A percentile compares a stretch with the other conserved stretches of the same genome.
phyloP scores from a whole-genome alignment of 352 stramenopile genomes.

The Pythium volutum region DNA sequence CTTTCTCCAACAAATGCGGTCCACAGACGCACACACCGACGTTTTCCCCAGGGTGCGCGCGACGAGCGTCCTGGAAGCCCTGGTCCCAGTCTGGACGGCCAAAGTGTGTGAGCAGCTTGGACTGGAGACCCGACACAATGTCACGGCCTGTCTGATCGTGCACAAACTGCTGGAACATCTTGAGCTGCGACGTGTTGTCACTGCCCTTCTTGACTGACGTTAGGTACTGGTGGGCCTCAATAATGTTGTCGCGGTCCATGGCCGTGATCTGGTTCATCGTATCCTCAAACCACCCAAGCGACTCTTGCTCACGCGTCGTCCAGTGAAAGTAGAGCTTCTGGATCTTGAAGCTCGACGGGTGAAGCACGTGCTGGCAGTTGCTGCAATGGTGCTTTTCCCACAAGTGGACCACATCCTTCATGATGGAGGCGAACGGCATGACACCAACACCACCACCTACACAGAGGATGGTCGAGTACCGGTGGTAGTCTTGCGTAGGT shows the following conservation, averaged over 20 bases:
- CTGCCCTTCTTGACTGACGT: neutral
- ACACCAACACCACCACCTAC: slow-evolving; percentile 26
- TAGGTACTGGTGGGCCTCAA: slow-evolving; percentile 7
- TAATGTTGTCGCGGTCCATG: neutral
- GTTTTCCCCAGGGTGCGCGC: neutral
- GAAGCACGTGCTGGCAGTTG: neutral
- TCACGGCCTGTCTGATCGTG: neutral
- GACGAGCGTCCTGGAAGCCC: slow-evolving; percentile 4
- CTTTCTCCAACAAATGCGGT: neutral
- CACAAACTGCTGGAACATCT: neutral
- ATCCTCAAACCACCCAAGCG: slow-evolving; percentile 5
- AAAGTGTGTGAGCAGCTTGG: slow-evolving; percentile 4
- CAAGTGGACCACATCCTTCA: neutral
- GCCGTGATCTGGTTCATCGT: slow-evolving; percentile 11
- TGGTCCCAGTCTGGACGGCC: slow-evolving; percentile 4
- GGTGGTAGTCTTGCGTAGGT: slow-evolving; percentile 18
- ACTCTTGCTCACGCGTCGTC: neutral
- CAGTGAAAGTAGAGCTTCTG: slow-evolving; percentile 12
- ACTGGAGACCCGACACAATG: neutral
- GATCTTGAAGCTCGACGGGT: too few species aligned
- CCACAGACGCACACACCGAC: slow-evolving; percentile 6
- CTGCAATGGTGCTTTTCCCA: neutral
- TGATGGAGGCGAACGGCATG: slow-evolving; percentile 14
- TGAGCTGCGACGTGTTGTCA: neutral
- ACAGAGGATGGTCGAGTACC: slow-evolving; percentile 22